These are phyloP conservation scores for Lactarius evosmus DNA, from an alignment of 768 basidiomycete genomes.

Conservation along the genomic window DNA sequence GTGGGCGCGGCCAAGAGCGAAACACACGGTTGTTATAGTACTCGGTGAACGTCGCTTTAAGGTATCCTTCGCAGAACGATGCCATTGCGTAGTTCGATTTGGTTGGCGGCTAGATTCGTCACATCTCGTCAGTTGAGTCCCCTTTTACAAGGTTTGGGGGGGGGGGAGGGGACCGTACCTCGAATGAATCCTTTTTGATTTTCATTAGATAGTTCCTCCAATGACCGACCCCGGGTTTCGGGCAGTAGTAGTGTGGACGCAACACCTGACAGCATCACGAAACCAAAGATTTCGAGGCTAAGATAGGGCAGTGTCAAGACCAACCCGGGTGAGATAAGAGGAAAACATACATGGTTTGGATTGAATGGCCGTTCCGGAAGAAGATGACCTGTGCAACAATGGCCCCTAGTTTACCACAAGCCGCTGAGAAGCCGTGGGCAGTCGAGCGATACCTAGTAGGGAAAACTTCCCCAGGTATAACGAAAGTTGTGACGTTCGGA, in stretches of 20 bases:
- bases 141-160: not conserved
- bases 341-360: conserved; percentile 36
- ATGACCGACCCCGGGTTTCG: conserved; percentile 40
- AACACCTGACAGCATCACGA: conserved; percentile 46
- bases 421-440: conserved; percentile 46
- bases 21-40: not conserved
- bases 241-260: conserved; percentile 43
- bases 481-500: conserved; percentile 44
- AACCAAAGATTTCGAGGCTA: conserved; percentile 45
- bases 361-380: conserved; percentile 27
- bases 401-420: conserved; percentile 44
- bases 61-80: conserved; percentile 19
- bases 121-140: not conserved
- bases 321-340: conserved; percentile 8
- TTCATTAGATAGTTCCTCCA: conserved; percentile 40
- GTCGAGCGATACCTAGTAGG: conserved; percentile 45
- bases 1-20: not conserved
- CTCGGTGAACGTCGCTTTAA: not conserved
- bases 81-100: conserved; percentile 25
- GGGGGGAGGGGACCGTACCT: not conserved
- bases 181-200: conserved; percentile 36
- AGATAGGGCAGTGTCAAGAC: conserved; percentile 1
- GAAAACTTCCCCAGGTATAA: conserved; percentile 45
- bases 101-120: conserved; percentile 10
- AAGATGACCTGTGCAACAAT: conserved; percentile 42